Evolutionary conservation across 2,329 filamentous ascomycete genomes (phyloP).

Genomic region (Pestalotiopsis sp.): DNA sequence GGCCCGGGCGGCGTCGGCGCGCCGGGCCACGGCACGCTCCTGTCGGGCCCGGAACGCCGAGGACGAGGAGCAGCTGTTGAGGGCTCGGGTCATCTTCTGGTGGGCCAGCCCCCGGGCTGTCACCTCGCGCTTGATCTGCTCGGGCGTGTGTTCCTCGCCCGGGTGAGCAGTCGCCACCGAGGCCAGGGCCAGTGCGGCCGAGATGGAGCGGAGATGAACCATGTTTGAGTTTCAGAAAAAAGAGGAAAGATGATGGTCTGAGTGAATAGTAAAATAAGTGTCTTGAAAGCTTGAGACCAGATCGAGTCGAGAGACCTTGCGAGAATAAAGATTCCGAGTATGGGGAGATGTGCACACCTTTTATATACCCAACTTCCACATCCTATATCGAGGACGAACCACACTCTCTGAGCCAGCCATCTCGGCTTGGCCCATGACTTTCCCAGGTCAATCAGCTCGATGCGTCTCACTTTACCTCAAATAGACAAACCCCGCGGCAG

Average conservation of each 20-base stretch:
- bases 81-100: background rate
- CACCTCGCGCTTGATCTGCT: constrained; percentile 11
- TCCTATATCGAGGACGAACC: background rate
- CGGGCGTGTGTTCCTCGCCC: constrained; percentile 7
- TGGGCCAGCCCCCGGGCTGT: background rate
- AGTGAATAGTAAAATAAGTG: background rate
- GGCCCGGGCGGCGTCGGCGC: background rate
- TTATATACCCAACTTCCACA: background rate
- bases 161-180: constrained; percentile 5
- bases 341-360: background rate
- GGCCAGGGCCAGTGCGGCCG: constrained; percentile 11
- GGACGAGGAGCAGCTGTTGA: background rate
- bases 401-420: background rate
- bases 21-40: constrained; percentile 1
- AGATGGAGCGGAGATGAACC: constrained; percentile 6
- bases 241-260: background rate
- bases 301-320: background rate
- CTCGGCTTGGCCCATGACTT: background rate
- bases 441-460: background rate
- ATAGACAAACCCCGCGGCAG: background rate
- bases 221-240: background rate
- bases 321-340: background rate
- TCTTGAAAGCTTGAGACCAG: background rate
- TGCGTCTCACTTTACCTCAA: background rate
- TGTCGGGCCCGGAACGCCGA: background rate